These are phyloP conservation scores for Ascocoryne sarcoides DNA, from an alignment of 2,329 filamentous ascomycete species.

Conservation along the genomic window DNA sequence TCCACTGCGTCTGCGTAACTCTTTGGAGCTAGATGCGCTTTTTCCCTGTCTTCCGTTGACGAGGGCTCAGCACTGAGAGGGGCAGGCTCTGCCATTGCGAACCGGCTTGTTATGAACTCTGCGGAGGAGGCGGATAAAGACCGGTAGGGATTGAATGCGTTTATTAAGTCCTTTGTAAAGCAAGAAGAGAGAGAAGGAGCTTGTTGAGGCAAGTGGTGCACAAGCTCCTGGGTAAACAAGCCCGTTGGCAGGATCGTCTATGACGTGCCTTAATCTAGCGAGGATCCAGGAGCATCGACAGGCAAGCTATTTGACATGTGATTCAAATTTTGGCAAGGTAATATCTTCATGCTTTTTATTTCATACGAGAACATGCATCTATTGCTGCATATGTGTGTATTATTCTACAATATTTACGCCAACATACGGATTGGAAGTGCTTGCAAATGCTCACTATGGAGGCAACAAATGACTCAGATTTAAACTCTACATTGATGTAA, in stretches of 20 bases:
- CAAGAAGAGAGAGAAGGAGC: not conserved
- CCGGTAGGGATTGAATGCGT: no score
- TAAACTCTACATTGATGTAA: not conserved
- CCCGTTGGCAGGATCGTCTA: not conserved
- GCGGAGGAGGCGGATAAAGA: not conserved
- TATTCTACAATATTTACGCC: no score
- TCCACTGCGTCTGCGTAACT: slow-evolving; percentile 32
- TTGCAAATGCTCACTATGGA: no score
- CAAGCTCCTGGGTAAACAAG: not conserved
- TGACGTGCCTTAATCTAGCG: not conserved
- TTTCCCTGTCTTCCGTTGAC: slow-evolving; percentile 25
- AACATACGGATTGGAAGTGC: no score
- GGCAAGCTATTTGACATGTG: no score
- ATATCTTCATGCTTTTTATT: no score
- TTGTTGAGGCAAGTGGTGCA: not conserved
- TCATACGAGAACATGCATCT: no score
- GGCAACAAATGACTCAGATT: not conserved
- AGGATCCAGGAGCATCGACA: no score
- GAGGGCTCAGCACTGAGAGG: slow-evolving; percentile 26
- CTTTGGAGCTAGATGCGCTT: slow-evolving; percentile 30
- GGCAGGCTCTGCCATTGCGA: slow-evolving; percentile 12
- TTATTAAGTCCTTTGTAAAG: not conserved
- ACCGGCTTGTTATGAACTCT: not conserved
- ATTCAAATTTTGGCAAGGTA: no score
- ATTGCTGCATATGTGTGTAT: no score